Base-by-base conservation (phyloP, 805 yeast genomes). In the Candida ipomoeae region DNA sequence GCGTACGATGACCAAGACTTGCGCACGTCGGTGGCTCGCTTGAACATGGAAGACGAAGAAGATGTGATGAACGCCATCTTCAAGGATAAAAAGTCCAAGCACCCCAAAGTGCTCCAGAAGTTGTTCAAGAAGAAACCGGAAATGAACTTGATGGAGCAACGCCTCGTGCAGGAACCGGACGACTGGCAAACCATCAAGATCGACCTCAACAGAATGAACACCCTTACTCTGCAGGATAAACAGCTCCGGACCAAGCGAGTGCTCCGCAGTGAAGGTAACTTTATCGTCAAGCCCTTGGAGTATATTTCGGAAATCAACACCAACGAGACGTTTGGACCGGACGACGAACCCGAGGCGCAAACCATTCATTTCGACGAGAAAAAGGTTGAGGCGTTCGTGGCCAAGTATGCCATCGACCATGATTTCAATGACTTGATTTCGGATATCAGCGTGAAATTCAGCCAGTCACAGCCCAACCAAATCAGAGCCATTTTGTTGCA, bases 161-260 rank as follows among this genome's bases (percentile, higher is more conserved):
- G 91, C 84, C 56, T 71, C 32, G 55, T 55, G 14, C 66, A 58
- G 14, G 68, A 65, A 20, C 69, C 67, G n/a, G 62, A 66, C 32
- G 71, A 69, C 51, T 67, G 71, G 80, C 67, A 63, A 66, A 46
- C 50, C 13, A 53, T 58, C 36, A 54, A 54, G 44, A 38, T 23
- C 20, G 60, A 48, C 20, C 43, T 90, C 48, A 81, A 85, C 63
- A 77, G 97, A 58, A 82, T 90, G 49, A 83, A 82, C 55, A 79
- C 95, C 0, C 68, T 89, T 21, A 79, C 86, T 2, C 70, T 81
- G 5, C 77, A 76, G 48, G 96, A 91, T 54, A 82, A 86, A 52
- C 84, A 83, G 48, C 71, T 76, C 14, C 78, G 98, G 56, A 83
- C 87, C 48, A 80, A 79, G 63, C 74, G 89, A 49, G 83, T 70